phyloP scores from a whole-genome alignment of 768 basidiomycete species.

The Termitomyces sp. region DNA sequence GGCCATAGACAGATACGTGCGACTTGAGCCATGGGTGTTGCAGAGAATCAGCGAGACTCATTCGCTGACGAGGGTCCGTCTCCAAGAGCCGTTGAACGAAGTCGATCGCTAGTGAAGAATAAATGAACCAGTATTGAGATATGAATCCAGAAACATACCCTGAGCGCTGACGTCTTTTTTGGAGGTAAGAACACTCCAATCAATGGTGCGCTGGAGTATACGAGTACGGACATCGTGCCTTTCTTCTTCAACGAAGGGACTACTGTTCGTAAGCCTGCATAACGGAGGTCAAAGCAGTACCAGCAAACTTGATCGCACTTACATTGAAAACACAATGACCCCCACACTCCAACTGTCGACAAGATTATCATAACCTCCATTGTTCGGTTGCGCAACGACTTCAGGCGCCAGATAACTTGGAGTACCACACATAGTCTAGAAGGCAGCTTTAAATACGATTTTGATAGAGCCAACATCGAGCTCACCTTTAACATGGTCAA shows the following conservation, averaged over 20 bases:
- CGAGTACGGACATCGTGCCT: conserved; percentile 54
- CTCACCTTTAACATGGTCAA: conserved; percentile 70
- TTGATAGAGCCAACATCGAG: background rate
- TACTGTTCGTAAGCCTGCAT: conserved; percentile 65
- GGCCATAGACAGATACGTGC: conserved; percentile 24
- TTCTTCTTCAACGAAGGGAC: conserved; percentile 81
- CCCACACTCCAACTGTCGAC: conserved; percentile 98
- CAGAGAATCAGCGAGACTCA: conserved; percentile 67
- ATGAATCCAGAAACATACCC: conserved; percentile 32
- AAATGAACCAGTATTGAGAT: background rate
- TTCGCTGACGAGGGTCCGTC: conserved; percentile 56
- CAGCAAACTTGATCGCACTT: background rate
- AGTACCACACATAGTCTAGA: conserved; percentile 92
- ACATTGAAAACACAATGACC: conserved; percentile 93
- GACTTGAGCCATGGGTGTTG: conserved; percentile 70
- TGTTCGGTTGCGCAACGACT: conserved; percentile 63
- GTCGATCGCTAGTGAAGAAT: conserved; percentile 39
- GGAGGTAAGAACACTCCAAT: conserved; percentile 48
- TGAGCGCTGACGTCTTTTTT: conserved; percentile 33
- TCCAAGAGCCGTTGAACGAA: conserved; percentile 69
- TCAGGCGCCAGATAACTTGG: conserved; percentile 93
- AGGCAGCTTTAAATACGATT: background rate
- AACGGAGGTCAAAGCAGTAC: background rate
- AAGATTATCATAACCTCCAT: conserved; percentile 75
- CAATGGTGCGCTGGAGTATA: conserved; percentile 52